Evolutionary conservation across 805 yeast genomes (phyloP), one percentile per base, ranked within the genome.

Genomic region (Danielia reshetovae): DNA sequence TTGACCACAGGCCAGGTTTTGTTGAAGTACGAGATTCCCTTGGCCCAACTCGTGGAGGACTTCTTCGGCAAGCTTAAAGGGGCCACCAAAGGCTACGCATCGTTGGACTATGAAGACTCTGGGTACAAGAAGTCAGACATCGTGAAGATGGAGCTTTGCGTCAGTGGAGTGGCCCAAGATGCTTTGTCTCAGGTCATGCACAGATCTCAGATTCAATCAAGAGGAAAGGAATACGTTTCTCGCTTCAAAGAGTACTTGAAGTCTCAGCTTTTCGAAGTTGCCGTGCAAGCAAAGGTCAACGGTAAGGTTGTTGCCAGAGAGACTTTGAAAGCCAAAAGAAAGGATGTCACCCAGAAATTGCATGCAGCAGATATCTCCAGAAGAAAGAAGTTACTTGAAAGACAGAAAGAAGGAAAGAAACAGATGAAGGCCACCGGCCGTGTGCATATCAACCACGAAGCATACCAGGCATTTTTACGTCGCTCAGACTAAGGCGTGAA

Each of bases 321-420:
- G 52, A 89, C 97, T 0, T 85, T 93, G 43, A 85, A 86, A 56
- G 97, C 97, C 5, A 77, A 86, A 54, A 70, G 96, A 40, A 90
- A 90, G 60, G 97, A 90, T 60, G 98, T 90, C n/a, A 69, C 93
- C 36, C 95, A 93, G 18, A 85, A 79, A 52, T 65, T 93, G 40
- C 97, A 90, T 59, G 98, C 97, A 0, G 80, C 96, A 13, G 98
- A 90, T 65, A 76, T 89, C 22, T 75, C 94, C 0, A 73, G 98
- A 63, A 72, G 96, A 42, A 88, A 88, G 68, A 90, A 90, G 61
- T 70, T 90, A 46, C 66, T 90, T 34, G 86, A 74, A 36, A 82
- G 84, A 49, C 98, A 90, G 53, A 90, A 89, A 58, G 96, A 86
- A 54, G 98, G 98, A 24, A 93, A 93, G 62, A 86, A 84, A 60